Conservation (phyloP, 148 eudicot genomes). For the Amaranthus palmeri region DNA sequence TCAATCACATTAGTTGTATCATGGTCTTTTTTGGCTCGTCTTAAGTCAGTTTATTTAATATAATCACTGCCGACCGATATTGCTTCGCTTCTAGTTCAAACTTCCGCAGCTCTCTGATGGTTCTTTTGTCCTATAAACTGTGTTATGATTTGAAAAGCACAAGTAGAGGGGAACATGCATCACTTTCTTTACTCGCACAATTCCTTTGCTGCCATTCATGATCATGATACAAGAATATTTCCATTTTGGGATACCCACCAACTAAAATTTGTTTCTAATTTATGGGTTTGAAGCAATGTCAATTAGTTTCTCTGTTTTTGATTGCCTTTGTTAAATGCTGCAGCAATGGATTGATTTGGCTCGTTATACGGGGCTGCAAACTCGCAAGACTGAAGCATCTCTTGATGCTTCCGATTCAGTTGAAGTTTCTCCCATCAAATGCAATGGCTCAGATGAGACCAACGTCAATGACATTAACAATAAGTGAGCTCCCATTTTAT, state of each 20-base stretch:
- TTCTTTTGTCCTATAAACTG: neutral
- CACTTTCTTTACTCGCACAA: neutral
- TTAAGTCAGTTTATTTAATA: neutral
- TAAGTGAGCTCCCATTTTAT: conserved; percentile 32
- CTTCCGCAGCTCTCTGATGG: neutral
- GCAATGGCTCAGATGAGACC: conserved; percentile 52
- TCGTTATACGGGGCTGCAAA: conserved; percentile 77
- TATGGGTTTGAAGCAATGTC: neutral
- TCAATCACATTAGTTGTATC: neutral
- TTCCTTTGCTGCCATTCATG: neutral
- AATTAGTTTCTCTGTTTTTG: neutral
- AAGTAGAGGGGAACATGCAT: neutral
- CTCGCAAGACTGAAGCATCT: conserved; percentile 45
- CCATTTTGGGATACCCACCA: neutral
- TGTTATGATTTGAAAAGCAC: neutral
- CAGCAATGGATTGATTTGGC: conserved; percentile 99
- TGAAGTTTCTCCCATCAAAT: conserved; percentile 39
- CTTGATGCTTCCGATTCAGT: conserved; percentile 36
- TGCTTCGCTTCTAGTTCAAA: neutral
- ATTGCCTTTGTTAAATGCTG: conserved; percentile 21
- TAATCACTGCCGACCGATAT: conserved; percentile 2
- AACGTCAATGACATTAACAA: conserved; percentile 54
- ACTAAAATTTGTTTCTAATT: neutral
- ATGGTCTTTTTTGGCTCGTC: neutral
- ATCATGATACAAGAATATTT: neutral